These are phyloP conservation scores for Domatiomyces globalis DNA, from an alignment of 2,329 filamentous ascomycete species.

Conservation along the genomic window DNA sequence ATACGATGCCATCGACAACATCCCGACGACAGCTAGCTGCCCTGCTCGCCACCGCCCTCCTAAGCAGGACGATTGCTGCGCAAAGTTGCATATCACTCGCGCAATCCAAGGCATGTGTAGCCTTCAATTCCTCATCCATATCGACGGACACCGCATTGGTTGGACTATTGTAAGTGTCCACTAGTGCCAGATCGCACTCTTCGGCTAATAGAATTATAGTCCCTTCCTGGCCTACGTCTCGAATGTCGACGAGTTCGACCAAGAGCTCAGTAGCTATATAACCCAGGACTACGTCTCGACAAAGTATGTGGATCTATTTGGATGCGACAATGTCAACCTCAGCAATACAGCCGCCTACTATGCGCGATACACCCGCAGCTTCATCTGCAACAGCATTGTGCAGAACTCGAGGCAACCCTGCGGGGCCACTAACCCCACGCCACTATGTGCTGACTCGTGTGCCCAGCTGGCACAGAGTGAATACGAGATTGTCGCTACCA, in stretches of 20 bases:
- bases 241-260: slow-evolving; percentile 62
- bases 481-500: slow-evolving; percentile 64
- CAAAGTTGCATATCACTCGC: slow-evolving; percentile 49
- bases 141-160: slow-evolving; percentile 47
- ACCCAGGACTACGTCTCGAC: slow-evolving; percentile 57
- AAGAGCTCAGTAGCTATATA: slow-evolving; percentile 58
- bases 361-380: slow-evolving; percentile 80
- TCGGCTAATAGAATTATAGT: slow-evolving; percentile 35
- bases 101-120: slow-evolving; percentile 55
- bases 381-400: slow-evolving; percentile 85
- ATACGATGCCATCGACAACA: slow-evolving; percentile 42
- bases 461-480: slow-evolving; percentile 80
- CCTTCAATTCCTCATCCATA: slow-evolving; percentile 58
- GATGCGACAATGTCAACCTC: slow-evolving; percentile 64
- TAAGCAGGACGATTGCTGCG: slow-evolving; percentile 5
- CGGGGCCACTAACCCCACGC: slow-evolving; percentile 48
- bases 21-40: slow-evolving; percentile 37
- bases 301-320: slow-evolving; percentile 70
- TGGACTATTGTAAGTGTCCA: slow-evolving; percentile 48
- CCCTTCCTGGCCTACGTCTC: slow-evolving; percentile 76
- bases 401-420: slow-evolving; percentile 71
- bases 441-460: slow-evolving; percentile 81
- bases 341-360: slow-evolving; percentile 71
- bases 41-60: slow-evolving; percentile 4
- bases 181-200: slow-evolving; percentile 11